Evolutionary conservation across 768 basidiomycete genomes (phyloP).

Genomic region (Dioszegia hungarica): DNA sequence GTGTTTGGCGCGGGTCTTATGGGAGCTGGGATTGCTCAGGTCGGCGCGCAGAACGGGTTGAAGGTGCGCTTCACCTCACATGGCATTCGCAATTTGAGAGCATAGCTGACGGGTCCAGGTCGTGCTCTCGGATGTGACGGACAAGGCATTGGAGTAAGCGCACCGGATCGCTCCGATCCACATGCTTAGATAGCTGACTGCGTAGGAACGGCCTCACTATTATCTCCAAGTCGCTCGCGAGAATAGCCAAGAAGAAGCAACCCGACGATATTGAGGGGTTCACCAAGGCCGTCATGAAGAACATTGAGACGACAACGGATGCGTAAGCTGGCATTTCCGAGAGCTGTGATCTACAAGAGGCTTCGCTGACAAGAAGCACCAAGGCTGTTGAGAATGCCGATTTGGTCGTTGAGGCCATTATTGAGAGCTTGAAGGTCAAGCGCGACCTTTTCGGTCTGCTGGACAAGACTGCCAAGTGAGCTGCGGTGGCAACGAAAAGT

Average conservation of each 20-base stretch:
- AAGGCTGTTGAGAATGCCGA: slow-evolving; percentile 48
- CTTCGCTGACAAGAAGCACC: slow-evolving; percentile 16
- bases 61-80: slow-evolving; percentile 48
- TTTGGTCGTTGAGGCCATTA: slow-evolving; percentile 53
- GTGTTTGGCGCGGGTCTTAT: slow-evolving; percentile 52
- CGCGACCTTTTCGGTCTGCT: slow-evolving; percentile 50
- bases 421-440: slow-evolving; percentile 52
- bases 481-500: neutral
- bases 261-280: slow-evolving; percentile 41
- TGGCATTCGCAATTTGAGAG: neutral
- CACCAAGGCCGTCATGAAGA: slow-evolving; percentile 42
- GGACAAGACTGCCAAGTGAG: slow-evolving; percentile 48
- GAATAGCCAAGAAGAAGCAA: slow-evolving; percentile 49
- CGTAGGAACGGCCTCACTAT: slow-evolving; percentile 48
- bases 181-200: neutral
- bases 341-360: too few species aligned
- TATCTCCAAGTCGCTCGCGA: slow-evolving; percentile 50
- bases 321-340: slow-evolving; percentile 33
- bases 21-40: slow-evolving; percentile 53
- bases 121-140: slow-evolving; percentile 48
- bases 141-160: slow-evolving; percentile 44
- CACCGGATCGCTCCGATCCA: neutral
- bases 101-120: slow-evolving; percentile 32
- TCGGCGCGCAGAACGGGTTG: slow-evolving; percentile 51
- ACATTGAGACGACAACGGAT: slow-evolving; percentile 49